Evolutionary conservation across 1,284 basidiomycete species (phyloP), one percentile per base, ranked within the genome.

Genomic region (Cystobasidium slooffiae): DNA sequence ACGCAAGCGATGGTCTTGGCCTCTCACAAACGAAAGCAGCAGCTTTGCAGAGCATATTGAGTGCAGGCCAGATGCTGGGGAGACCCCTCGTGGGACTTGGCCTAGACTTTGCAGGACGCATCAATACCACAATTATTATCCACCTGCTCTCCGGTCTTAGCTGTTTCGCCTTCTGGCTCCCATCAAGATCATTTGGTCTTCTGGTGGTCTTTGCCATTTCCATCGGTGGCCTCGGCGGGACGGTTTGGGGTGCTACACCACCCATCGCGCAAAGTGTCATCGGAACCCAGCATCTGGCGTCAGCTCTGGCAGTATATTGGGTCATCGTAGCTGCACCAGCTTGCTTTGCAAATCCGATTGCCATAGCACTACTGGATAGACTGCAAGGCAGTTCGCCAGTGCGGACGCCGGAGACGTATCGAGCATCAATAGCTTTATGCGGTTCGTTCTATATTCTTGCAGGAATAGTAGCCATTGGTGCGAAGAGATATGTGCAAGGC

Each of bases 21-120:
- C 72, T 85, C 14, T 78, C 83, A 3, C 84, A 85, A 74, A 79
- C 80, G 31, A 80, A 84, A 75, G 84, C 82, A 52, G 82, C 83
- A 4, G 82, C 83, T 1, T 75, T 85, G 18, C 83, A 84, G 75
- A 82, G 83, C 22, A 82, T 84, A 74, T 79, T 84, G 1, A 80
- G 83, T 9, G 84, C 83, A 7, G 83, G 83, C 0, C 84, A 84
- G 77, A 82, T 84, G 78, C 77, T 85, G 43, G 84, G 84, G 1
- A 82, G 84, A 44, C 84, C 84, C 0, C 24, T 81, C 12, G 82
- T 80, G 75, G 84, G 84, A 3, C 77, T 80, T n/a, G 67, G 78
- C 24, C 79, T 84, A 52, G 84, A 85, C 76, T 76, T 77, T 0
- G 80, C 81, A 14, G 84, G 84, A 0, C 78, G 83, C 4, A 79